phyloP scores from a whole-genome alignment of 2,329 filamentous ascomycete species.

The Cercospora berteroae region DNA sequence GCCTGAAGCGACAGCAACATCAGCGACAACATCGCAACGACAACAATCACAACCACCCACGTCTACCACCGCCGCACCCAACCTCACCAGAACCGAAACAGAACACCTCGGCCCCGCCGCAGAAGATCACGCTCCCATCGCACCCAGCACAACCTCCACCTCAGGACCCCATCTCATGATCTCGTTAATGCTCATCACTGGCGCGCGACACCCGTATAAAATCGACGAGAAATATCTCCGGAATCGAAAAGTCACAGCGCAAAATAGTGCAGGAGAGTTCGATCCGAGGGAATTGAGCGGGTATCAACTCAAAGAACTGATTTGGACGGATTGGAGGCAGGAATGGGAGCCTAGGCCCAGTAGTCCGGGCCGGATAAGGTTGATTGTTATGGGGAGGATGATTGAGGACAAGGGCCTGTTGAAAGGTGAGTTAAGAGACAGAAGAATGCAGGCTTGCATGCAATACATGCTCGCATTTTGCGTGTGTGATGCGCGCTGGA shows the following conservation, averaged over 20 bases:
- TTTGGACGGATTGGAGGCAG: slow-evolving; percentile 82
- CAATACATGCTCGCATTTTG: neutral
- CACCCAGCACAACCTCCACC: slow-evolving; percentile 32
- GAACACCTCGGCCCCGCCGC: slow-evolving; percentile 51
- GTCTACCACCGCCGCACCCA: slow-evolving; percentile 1
- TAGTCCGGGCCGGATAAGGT: slow-evolving; percentile 81
- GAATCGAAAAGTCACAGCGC: slow-evolving; percentile 76
- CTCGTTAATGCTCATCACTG: slow-evolving; percentile 72
- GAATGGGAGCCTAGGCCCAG: slow-evolving; percentile 86
- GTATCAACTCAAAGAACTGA: slow-evolving; percentile 90
- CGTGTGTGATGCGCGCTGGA: neutral
- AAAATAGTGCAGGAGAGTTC: slow-evolving; percentile 59
- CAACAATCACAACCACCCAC: slow-evolving; percentile 8
- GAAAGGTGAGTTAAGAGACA: slow-evolving; percentile 72
- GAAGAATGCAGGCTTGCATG: slow-evolving; percentile 57
- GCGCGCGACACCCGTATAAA: slow-evolving; percentile 82
- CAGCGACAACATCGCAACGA: neutral
- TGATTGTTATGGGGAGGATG: slow-evolving; percentile 90
- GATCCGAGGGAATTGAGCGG: slow-evolving; percentile 90
- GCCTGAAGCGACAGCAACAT: slow-evolving; percentile 1
- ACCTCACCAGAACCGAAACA: slow-evolving; percentile 39
- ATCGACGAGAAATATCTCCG: slow-evolving; percentile 83
- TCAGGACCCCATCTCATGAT: slow-evolving; percentile 61
- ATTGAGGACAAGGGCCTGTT: slow-evolving; percentile 83
- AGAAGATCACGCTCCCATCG: slow-evolving; percentile 40